Base-by-base conservation (phyloP, 108 stramenopile species). In the Pseudonitzschia pungens region DNA sequence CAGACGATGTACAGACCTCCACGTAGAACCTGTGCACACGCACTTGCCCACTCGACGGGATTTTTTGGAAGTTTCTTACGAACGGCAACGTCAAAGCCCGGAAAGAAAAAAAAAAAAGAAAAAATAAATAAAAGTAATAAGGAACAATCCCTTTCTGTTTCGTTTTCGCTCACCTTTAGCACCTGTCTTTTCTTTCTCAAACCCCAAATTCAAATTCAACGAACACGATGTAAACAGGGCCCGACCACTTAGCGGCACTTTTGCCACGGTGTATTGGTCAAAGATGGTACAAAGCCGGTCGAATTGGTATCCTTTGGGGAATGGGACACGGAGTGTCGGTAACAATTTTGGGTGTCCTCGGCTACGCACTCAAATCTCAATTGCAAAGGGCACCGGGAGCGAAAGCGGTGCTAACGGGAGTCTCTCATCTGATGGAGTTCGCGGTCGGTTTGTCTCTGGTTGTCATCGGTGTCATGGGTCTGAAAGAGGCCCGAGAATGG, bases 231-330 rank as follows among this genome's bases (percentile, higher is more conserved):
- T 36, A n/a, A 42, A 31, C 58, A 89, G 87, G 87, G 10, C 97
- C 97, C 11, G 97, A 98, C 69, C 97, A 98, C 62, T 80, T 98
- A 43, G 96, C 96, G 15, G 96, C 96, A n/a, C 84, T 98, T 1
- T 78, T 98, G 22, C 97, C 97, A 12, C 69, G 95, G 66, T 96
- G 90, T 73, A 86, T 92, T 68, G 96, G 96, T 65, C 85, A 96
- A 72, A 78, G 84, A 55, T 96, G 94, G 93, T 89, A 92, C 74
- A 74, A 79, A 21, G 95, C 96, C 50, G 84, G 86, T 45, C 77
- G 91, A n/a, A 87, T 96, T 42, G 98, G 98, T 53, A 92, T 94
- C 9, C 73, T 96, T 1, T 98, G 98, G 98, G 97, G 98, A 14
- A 76, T 97, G 66, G 98, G 98, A 10, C 98, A 98, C 72, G 98